Conservation (phyloP, 768 basidiomycete species). For the Rhizopogon vesiculosus region DNA sequence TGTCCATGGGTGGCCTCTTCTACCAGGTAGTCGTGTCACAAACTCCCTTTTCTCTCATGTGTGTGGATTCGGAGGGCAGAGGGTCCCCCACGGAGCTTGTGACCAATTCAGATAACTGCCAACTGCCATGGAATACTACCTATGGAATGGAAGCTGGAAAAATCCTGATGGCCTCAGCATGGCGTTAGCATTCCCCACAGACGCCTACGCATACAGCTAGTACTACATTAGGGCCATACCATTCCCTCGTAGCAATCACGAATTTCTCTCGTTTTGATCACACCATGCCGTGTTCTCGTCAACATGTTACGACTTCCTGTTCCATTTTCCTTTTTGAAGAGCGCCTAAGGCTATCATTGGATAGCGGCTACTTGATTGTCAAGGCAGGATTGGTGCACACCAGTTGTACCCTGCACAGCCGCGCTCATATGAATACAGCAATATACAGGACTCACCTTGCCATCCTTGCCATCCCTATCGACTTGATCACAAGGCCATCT, state of each 20-base stretch:
- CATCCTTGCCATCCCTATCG: background rate
- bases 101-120: background rate
- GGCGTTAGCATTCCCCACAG: background rate
- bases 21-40: background rate
- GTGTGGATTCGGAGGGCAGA: background rate
- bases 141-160: background rate
- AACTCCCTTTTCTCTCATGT: background rate
- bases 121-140: background rate
- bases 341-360: constrained; percentile 1
- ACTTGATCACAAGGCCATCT: background rate
- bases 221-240: background rate
- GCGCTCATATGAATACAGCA: background rate
- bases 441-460: background rate
- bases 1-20: background rate
- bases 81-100: background rate
- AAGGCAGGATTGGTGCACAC: background rate
- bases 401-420: background rate
- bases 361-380: background rate
- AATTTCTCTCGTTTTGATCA: constrained; percentile 10
- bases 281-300: constrained; percentile 2
- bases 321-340: background rate
- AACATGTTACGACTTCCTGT: constrained; percentile 2
- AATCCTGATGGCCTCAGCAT: background rate
- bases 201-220: background rate
- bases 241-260: constrained; percentile 4